Percentiles rank a stretch among this genome's conserved stretches.
These are phyloP conservation scores for Backusella mclennaniae DNA, from an alignment of 192 early-diverging fungal genomes.

Conservation along the genomic window DNA sequence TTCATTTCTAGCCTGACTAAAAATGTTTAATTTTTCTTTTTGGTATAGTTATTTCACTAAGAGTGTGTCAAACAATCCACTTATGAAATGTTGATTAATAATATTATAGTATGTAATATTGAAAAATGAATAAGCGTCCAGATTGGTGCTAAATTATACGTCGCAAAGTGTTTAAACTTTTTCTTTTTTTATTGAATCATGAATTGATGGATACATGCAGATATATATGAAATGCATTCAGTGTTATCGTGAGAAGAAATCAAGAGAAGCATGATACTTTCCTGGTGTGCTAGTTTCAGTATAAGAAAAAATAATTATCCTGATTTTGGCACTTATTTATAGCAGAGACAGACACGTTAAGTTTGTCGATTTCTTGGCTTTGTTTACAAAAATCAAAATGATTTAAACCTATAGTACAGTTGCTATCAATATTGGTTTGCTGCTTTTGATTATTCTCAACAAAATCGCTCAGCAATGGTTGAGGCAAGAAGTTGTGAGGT, in stretches of 20 bases:
- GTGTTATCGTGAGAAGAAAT: neutral
- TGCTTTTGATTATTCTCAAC: neutral
- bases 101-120: too few species aligned
- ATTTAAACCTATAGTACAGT: neutral
- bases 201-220: too few species aligned
- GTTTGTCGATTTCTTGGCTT: neutral
- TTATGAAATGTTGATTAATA: too few species aligned
- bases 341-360: neutral
- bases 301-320: neutral
- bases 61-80: too few species aligned
- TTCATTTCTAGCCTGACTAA: too few species aligned
- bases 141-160: too few species aligned
- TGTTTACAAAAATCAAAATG: neutral
- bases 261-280: neutral
- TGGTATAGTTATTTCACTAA: too few species aligned
- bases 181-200: too few species aligned
- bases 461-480: neutral
- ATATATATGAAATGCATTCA: too few species aligned
- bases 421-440: neutral
- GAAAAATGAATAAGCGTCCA: too few species aligned
- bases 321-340: neutral
- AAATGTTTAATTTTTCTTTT: too few species aligned
- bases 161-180: neutral
- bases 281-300: neutral
- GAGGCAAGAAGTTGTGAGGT: neutral